Base-by-base conservation (phyloP, 495 filamentous ascomycete species). In the Neurospora pannonica region DNA sequence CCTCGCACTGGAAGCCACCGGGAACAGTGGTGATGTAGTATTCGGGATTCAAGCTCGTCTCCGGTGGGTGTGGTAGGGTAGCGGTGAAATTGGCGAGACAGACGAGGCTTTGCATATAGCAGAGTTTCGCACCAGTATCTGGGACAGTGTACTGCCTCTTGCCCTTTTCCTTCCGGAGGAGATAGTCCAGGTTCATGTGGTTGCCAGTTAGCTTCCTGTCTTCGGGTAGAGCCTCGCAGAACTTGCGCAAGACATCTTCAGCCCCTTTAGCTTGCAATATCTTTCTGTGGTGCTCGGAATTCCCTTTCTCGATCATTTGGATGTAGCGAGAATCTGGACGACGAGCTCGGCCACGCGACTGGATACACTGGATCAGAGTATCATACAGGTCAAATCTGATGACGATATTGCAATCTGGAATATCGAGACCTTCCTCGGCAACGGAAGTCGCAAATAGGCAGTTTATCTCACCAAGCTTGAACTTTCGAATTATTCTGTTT, bases 291-390 rank as follows among this genome's bases (percentile, higher is more conserved):
- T 98, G 93, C 0, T 81, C 79, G 3, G 72, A 54, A 78, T 97
- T 97, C 0, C 84, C 84, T 8, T 76, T 79, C 80, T 98, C 94
- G 9, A 92, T 76, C 92, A 99, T 95, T 78, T 92, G 92, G 38
- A 94, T 88, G 81, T 95, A 98, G 79, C 88, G 89, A 1, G 95
- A 98, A 70, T 91, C 85, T 1, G 82, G 77, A 78, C 92, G 91
- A 11, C 96, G 88, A 60, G 96, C 96, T 75, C 96, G 88, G n/a
- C 96, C 96, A 42, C 94, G 88, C 24, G 95, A 98, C 80, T 99
- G 96, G 21, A 99, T 91, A 81, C 98, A 98, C 79, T 97, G 94
- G 73, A 99, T 98, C 80, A 97, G 85, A 0, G 96, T 97, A 11
- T 88, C 81, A 81, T 94, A 97, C n/a, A 97, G 87, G 80, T 98